phyloP scores from a whole-genome alignment of 2,329 filamentous ascomycete species.

The Penicillium carneum region DNA sequence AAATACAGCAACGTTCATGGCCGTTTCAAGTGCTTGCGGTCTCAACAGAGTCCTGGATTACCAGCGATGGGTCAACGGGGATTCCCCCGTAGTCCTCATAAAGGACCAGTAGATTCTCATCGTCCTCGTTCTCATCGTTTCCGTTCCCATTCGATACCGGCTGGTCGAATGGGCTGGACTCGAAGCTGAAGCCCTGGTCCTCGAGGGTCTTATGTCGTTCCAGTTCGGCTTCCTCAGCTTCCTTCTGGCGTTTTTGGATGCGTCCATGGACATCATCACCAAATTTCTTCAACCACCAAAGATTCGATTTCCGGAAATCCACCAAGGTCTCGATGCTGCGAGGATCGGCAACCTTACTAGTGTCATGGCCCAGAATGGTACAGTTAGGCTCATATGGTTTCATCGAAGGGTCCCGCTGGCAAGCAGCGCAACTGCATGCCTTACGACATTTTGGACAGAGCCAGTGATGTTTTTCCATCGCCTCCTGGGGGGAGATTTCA shows the following conservation, averaged over 20 bases:
- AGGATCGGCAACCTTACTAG: constrained; percentile 85
- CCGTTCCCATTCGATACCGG: neutral
- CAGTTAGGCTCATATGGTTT: constrained; percentile 84
- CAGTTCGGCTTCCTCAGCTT: constrained; percentile 54
- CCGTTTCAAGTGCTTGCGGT: neutral
- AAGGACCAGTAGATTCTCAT: neutral
- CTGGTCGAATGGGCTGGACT: constrained; percentile 18
- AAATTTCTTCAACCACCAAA: constrained; percentile 77
- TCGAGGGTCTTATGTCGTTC: constrained; percentile 56
- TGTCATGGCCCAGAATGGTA: constrained; percentile 89
- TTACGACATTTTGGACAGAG: constrained; percentile 84
- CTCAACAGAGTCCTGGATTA: constrained; percentile 28
- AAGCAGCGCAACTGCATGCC: constrained; percentile 86
- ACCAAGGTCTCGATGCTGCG: constrained; percentile 89
- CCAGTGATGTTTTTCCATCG: constrained; percentile 84
- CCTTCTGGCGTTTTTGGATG: constrained; percentile 58
- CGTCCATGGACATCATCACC: constrained; percentile 57
- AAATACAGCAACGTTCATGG: neutral
- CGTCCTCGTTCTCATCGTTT: neutral
- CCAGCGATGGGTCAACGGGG: constrained; percentile 55
- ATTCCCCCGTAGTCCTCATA: constrained; percentile 40
- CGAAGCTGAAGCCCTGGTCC: constrained; percentile 54
- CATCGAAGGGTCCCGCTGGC: constrained; percentile 72
- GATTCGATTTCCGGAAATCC: constrained; percentile 87
- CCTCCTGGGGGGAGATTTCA: constrained; percentile 82